These are phyloP conservation scores for Globisporangium rhizosaccharum DNA, from an alignment of 352 stramenopile genomes.

Conservation along the genomic window DNA sequence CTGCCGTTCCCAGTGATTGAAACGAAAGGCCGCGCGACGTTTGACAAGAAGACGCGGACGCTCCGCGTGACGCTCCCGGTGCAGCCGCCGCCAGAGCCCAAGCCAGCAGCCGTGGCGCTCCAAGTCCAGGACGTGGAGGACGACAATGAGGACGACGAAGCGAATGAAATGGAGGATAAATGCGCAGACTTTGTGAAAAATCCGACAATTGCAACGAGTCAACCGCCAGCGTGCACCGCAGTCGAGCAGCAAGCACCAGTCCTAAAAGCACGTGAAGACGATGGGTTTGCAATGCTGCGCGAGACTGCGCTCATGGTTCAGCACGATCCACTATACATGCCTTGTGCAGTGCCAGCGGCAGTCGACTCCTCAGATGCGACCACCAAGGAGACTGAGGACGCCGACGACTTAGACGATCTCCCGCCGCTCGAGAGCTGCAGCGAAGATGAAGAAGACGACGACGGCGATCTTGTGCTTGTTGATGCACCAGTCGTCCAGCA, in stretches of 20 bases:
- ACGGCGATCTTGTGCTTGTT: conserved; percentile 11
- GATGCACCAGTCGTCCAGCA: not conserved
- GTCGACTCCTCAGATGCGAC: not conserved
- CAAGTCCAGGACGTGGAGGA: conserved; percentile 33
- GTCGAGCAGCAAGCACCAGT: not conserved
- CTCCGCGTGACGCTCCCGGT: conserved; percentile 81
- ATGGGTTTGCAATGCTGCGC: conserved; percentile 49
- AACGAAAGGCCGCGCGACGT: conserved; percentile 69
- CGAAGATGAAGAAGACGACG: conserved; percentile 33
- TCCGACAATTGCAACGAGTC: not conserved
- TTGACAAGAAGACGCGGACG: conserved; percentile 73
- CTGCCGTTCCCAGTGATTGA: conserved; percentile 80
- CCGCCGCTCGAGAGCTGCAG: conserved; percentile 54
- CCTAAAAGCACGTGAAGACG: conserved; percentile 16
- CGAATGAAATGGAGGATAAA: not conserved
- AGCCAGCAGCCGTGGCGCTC: conserved; percentile 21
- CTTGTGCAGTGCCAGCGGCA: not conserved
- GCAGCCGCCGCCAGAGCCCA: conserved; percentile 34
- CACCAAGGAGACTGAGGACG: not conserved
- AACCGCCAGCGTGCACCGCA: not conserved
- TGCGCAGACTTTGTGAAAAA: not conserved
- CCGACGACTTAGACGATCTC: conserved; percentile 32
- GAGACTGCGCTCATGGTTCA: conserved; percentile 66
- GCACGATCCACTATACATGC: conserved; percentile 48
- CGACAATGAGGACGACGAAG: conserved; percentile 3